A percentile compares a stretch with the other conserved stretches of the same genome.
These are phyloP conservation scores for Musa troglodytarum DNA, from an alignment of 176 grass and related monocot species.

Conservation along the genomic window DNA sequence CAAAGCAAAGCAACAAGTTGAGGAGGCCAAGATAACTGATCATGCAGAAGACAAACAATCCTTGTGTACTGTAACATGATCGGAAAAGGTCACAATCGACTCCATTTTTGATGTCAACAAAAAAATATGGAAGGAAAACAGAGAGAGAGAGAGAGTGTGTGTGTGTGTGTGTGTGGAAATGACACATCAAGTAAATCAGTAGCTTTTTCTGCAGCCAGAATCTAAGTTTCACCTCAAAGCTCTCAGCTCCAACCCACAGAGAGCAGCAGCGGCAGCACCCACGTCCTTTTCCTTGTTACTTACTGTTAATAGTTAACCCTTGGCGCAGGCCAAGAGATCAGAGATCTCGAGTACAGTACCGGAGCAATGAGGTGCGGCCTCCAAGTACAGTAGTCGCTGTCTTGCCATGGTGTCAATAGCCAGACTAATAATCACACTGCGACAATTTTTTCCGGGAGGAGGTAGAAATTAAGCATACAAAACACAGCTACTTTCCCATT, in stretches of 20 bases:
- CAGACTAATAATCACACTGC: not conserved
- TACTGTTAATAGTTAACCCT: not conserved
- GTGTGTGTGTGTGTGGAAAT: not conserved
- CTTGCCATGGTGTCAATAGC: not conserved
- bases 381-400: not conserved
- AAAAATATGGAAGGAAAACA: not conserved
- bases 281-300: not conserved
- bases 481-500: too few relatives aligned
- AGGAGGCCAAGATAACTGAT: too few relatives aligned
- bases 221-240: not conserved
- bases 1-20: too few relatives aligned
- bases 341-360: conserved; percentile 1
- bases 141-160: not conserved
- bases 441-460: too few relatives aligned
- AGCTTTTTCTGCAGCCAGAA: not conserved
- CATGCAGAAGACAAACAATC: too few relatives aligned
- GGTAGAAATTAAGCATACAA: too few relatives aligned
- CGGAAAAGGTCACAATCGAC: too few relatives aligned
- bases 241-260: not conserved
- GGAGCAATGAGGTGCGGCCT: not conserved
- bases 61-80: too few relatives aligned
- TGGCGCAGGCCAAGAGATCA: not conserved
- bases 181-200: not conserved
- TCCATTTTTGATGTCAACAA: too few relatives aligned
- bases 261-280: not conserved